Percentiles rank a stretch among this genome's conserved stretches.
These are phyloP conservation scores for Xylaria scruposa DNA, from an alignment of 495 filamentous ascomycete species.

Conservation along the genomic window DNA sequence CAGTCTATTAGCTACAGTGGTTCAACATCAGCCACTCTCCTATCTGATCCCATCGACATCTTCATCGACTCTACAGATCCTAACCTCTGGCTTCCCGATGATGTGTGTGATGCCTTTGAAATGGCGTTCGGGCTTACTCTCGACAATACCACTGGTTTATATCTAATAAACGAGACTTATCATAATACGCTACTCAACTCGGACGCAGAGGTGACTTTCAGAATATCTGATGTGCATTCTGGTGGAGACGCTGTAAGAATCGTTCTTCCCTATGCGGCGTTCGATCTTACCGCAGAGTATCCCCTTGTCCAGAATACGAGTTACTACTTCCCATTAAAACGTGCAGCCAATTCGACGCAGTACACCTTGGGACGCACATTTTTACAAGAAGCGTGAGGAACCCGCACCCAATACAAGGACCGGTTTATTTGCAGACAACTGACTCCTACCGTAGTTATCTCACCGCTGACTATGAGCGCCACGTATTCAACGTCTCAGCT, in stretches of 20 bases:
- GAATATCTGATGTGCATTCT: conserved; percentile 47
- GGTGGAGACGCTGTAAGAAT: conserved; percentile 55
- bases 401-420: background rate
- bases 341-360: conserved; percentile 56
- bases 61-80: conserved; percentile 63
- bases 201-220: conserved; percentile 60
- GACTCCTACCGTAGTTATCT: conserved; percentile 44
- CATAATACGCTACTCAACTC: conserved; percentile 51
- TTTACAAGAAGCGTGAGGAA: conserved; percentile 59
- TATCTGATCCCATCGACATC: conserved; percentile 44
- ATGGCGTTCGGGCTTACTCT: conserved; percentile 56
- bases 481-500: conserved; percentile 54
- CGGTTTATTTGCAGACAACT: background rate
- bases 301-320: conserved; percentile 46
- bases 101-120: conserved; percentile 62
- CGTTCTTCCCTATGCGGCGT: conserved; percentile 59
- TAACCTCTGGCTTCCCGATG: conserved; percentile 61
- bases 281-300: conserved; percentile 54
- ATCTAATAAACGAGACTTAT: conserved; percentile 56
- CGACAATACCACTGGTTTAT: conserved; percentile 52
- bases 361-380: conserved; percentile 64
- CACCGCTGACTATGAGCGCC: conserved; percentile 54
- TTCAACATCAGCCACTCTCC: conserved; percentile 38
- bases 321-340: conserved; percentile 61
- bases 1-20: conserved; percentile 53